Percentiles rank a stretch among this genome's conserved stretches.
phyloP scores from a whole-genome alignment of 73 alveolate species.

The Tetrahymena malaccensis region DNA sequence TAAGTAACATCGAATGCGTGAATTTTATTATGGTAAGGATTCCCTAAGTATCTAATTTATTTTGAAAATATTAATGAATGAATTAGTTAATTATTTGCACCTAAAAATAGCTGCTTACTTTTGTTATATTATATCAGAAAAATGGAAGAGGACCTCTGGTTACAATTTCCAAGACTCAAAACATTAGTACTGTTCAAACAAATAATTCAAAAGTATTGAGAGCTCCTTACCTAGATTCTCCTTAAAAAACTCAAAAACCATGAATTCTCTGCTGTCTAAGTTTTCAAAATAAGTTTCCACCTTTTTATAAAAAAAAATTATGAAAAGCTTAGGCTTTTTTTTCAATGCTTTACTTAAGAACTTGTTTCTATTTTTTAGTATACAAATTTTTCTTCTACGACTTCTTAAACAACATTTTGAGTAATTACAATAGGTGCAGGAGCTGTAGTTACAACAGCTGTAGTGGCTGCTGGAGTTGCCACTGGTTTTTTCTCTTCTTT shows the following conservation, averaged over 20 bases:
- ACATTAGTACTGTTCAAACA: neutral
- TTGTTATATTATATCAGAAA: neutral
- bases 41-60: constrained; percentile 3
- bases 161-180: neutral
- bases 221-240: neutral
- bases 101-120: neutral
- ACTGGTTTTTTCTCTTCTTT: neutral
- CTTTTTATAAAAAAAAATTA: neutral
- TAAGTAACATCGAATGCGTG: constrained; percentile 70
- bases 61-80: neutral
- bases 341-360: neutral
- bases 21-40: constrained; percentile 53
- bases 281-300: neutral
- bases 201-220: neutral
- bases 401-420: neutral
- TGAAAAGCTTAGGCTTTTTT: neutral
- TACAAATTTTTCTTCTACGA: neutral
- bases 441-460: neutral
- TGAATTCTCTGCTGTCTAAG: constrained; percentile 1
- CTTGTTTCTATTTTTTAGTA: neutral
- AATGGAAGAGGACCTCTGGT: neutral
- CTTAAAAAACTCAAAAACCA: constrained; percentile 8
- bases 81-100: neutral
- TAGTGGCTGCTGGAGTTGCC: neutral
- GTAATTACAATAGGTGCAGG: neutral